Evolutionary conservation across 2,329 filamentous ascomycete genomes (phyloP), one percentile per base, ranked within the genome.

Genomic region (Emmonsiellopsis sp.): DNA sequence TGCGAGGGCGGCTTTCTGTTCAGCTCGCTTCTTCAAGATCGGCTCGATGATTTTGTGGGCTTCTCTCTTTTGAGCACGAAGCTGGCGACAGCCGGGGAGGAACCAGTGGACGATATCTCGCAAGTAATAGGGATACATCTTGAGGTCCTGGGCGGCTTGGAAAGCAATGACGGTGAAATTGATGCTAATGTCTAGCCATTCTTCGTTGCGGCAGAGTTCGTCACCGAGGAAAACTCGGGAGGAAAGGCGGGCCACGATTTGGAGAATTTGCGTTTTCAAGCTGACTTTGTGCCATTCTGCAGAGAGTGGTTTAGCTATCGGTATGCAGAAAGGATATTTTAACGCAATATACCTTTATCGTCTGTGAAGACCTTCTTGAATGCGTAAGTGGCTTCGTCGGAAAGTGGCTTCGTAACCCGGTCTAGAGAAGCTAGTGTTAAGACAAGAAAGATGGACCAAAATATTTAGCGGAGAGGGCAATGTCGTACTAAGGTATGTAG

Each of bases 261-360:
- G 70, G 2, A 82, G 69, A 43, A 78, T 68, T 54, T 81, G 76
- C 0, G 75, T 73, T 38, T 79, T 77, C 59, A 81, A 73, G 58
- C 73, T 75, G 50, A 81, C 73, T 0, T 77, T 62, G 1, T 75
- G 80, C 80, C 80, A 82, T 56, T 81, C 79, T 64, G 57, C 50
- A 45, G 37, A 56, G 13, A 26, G 20, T 26, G 31, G 20, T 59
- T 11, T n/a, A 34, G 59, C 32, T 57, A 16, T 26, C 45, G 26
- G n/a, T 15, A 34, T 38, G 15, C 35, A 5, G 7, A n/a, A 15
- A 13, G 43, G 20, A n/a, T 50, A n/a, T 31, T 11, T 41, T 2
- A n/a, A 41, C 13, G n/a, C 5, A 11, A 26, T 59, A 34, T 65
- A 67, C 65, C 62, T 10, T 62, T 54, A 6, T 62, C 56, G 38